Evolutionary conservation across 2,329 filamentous ascomycete genomes (phyloP), one percentile per base, ranked within the genome.

Genomic region (Ceratocystis smalleyi): DNA sequence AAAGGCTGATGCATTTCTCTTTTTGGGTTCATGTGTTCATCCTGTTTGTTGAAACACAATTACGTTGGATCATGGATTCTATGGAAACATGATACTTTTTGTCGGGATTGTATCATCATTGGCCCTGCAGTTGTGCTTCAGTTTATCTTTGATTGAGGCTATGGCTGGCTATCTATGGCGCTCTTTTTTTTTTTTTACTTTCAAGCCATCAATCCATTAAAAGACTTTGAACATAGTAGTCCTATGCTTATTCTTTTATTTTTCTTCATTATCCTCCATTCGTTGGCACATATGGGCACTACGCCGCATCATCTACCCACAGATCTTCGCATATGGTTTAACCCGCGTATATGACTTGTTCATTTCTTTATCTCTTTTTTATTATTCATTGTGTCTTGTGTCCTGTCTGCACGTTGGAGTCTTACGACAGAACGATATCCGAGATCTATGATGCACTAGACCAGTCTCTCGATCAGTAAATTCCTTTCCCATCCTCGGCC

Each of bases 261-360:
- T 60, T 30, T 30, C 19, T 57, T 30, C 32, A 27, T 32, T 57
- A 7, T 27, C 5, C 32, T 15, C 15, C 32, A 24, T 45, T 57
- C 54, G 32, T 32, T 57, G 54, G 17, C 81, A 64, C 78, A 80
- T 68, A 75, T 78, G 68, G 74, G 78, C 67, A 74, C 75, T 68
- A 75, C 75, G 69, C 71, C 75, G 63, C 73, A 57, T 57, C 27
- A 57, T 57, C n/a, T 57, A 32, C 32, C 27, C 3, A n/a, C 54
- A 57, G 27, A 57, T 57, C 54, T 57, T 57, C 27, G 54, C 54
- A 35, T 57, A 17, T 57, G 30, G 54, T 15, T 24, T 43, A 24
- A 27, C 35, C 10, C 22, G n/a, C 35, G 59, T 45, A 43, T 61
- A 30, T 61, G 35, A 32, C 35, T 61, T 57, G 54, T 45, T 43